These are phyloP conservation scores for Cystofilobasidium ferigula DNA, from an alignment of 768 basidiomycete species.

Conservation along the genomic window DNA sequence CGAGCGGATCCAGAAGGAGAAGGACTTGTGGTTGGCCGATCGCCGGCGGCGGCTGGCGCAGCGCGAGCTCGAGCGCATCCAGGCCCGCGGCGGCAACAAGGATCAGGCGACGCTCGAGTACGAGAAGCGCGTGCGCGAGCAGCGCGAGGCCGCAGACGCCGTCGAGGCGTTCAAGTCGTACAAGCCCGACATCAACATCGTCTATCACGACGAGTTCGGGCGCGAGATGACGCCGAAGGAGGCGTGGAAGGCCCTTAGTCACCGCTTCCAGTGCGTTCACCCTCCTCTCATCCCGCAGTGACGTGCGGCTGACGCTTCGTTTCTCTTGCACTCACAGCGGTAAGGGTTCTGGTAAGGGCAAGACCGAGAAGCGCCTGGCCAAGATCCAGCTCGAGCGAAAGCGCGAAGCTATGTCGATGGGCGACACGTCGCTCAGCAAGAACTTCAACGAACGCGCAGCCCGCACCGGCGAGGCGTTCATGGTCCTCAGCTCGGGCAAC, in stretches of 20 bases:
- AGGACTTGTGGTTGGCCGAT: constrained; percentile 82
- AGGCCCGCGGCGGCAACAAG: constrained; percentile 58
- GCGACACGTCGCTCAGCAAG: constrained; percentile 85
- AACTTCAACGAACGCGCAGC: constrained; percentile 89
- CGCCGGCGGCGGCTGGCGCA: constrained; percentile 63
- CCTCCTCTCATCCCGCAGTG: not conserved
- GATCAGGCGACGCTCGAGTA: constrained; percentile 91
- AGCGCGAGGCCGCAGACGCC: constrained; percentile 72
- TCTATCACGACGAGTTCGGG: constrained; percentile 94
- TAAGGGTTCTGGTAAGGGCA: constrained; percentile 90
- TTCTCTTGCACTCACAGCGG: constrained; percentile 44
- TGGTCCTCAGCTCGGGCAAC: constrained; percentile 54
- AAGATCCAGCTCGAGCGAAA: constrained; percentile 97
- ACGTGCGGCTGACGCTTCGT: not conserved
- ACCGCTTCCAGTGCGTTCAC: constrained; percentile 67
- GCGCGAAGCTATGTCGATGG: constrained; percentile 81
- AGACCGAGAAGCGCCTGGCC: constrained; percentile 91
- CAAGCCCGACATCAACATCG: constrained; percentile 92
- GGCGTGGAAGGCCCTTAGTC: constrained; percentile 95
- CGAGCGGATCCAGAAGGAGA: constrained; percentile 68
- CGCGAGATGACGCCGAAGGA: constrained; percentile 79
- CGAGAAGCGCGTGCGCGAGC: constrained; percentile 82
- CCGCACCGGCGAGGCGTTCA: constrained; percentile 90
- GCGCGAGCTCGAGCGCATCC: constrained; percentile 67
- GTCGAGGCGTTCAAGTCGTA: constrained; percentile 81